Base-by-base conservation (phyloP, 1,139 yeast genomes). In the Debaryomyces sp. region DNA sequence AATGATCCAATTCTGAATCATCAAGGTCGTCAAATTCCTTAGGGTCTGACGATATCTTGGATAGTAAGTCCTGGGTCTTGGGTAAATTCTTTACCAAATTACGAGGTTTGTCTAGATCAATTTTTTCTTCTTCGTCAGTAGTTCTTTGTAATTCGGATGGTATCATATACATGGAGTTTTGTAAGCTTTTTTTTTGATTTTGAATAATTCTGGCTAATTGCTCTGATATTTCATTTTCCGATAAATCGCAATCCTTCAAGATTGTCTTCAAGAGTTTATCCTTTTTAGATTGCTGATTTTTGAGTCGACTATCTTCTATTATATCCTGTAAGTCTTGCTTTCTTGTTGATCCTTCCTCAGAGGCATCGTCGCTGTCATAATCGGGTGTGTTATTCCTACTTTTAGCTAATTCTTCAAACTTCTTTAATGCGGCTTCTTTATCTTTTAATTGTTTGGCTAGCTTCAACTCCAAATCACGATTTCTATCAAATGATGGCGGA, bases 401-500 rank as follows among this genome's bases (percentile, higher is more conserved):
- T 29, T 35, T 48, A 4, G 50, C 18, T 35, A 53, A 47, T 33
- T 52, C 61, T 45, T 55, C 56, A 27, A 54, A 64, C 27, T 65
- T 63, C 48, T 66, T 66, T 40, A 79, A 53, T 35, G 65, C 59
- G 22, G 58, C 61, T 44, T 73, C 77, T 45, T 71, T 67, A 45
- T 64, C 63, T 46, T 79, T 51, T 13, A 67, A 57, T 46, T 59
- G 59, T 43, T 54, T 53, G 46, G 49, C 60, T 43, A 60, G 59
- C 54, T 62, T 66, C 50, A 45, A 47, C 50, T 74, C 78, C 35
- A 61, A 54, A 7, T 48, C 54, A 36, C 76, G 70, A 57, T 85
- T 84, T 50, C 75, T 79, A 26, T 70, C 73, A 63, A 80, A 92
- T 0, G 97, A 85, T 1, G 99, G 99, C 0, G 99, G 99, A 51